Evolutionary conservation across 805 yeast species (phyloP), one percentile per base, ranked within the genome.

Genomic region (Yamadazyma nakazawae): DNA sequence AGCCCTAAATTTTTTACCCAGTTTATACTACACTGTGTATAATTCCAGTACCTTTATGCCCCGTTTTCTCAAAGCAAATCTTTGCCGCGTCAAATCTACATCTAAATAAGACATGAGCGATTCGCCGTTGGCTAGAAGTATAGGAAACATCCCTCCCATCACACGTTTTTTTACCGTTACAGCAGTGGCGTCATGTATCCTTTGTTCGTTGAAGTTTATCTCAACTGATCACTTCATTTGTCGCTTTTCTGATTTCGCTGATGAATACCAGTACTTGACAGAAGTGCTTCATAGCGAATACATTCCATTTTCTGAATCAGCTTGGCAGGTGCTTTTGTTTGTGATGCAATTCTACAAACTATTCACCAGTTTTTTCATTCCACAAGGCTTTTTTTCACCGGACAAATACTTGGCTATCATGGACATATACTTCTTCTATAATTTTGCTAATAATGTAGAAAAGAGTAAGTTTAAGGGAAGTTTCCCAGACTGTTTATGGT

Each of bases 401-500:
- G 54, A 60, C 24, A 63, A 61, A 24, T 49, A 66, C 14, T 50
- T 50, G 36, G 67, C 68, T 12, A 55, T 72, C 19, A 46, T 80
- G 63, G 82, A 78, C 49, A 70, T 79, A 11, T 81, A 81, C 57
- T 74, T 79, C 67, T 67, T 81, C 44, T 81, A 81, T 59, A 70
- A 75, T 10, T 80, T 78, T 61, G 76, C 84, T 37, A 72, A 74
- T 52, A 81, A 80, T 14, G 60, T 81, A 45, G 88, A 82, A 60
- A 54, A 57, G 58, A 67, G 76, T 56, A 52, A 81, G 66, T 68
- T 82, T 73, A 61, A 63, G 51, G 57, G 72, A 19, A 73, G 72
- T 50, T 64, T 75, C 38, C 79, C 83, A 0, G 86, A 82, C 58
- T 81, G 78, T 56, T 60, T 77, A 17, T 82, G 76, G 71, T 82